Base-by-base conservation (phyloP, 73 alveolate genomes). In the Paramecium bursaria region DNA sequence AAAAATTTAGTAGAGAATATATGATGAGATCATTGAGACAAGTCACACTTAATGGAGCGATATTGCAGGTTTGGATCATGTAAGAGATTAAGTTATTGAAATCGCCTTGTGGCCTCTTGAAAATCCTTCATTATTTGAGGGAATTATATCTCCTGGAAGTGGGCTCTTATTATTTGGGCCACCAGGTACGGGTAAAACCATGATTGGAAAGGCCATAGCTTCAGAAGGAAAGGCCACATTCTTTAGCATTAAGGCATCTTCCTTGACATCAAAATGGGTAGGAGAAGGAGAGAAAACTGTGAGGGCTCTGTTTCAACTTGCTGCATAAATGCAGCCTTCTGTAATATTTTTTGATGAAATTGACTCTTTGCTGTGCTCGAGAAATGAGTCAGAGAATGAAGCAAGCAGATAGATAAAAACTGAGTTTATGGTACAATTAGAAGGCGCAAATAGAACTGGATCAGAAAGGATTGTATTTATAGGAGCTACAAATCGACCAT, bases 171-270 rank as follows among this genome's bases (percentile, higher is more conserved):
- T 79, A 39, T 79, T 79, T 75, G 99, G 99, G 3, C 99, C 99
- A 17, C 99, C 99, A n/a, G 99, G 99, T 21, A 96, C 99, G 35
- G 99, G 99, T 4, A 96, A 96, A 74, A 96, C 99, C 10, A 92
- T 96, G 96, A 89, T 96, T 25, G 99, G 98, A 14, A 96, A 96
- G 50, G 99, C 99, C 13, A 94, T 96, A 14, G 99, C 99, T 10
- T 79, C 96, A 17, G 95, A 96, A 90, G 94, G 97, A 27, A 93
- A 93, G 47, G 94, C 98, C 50, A 94, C 97, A 73, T 96, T 96
- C 91, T 88, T 96, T 76, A 86, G 94, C 67, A 92, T 96, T n/a
- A 92, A 97, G 10, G 98, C 99, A 26, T 80, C 97, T 44, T 86
- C 98, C 25, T 90, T 96, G 42, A 92, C 97, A 74, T 90, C 97